These are phyloP conservation scores for Aspergillus candidus DNA, from an alignment of 2,329 filamentous ascomycete genomes.

Conservation along the genomic window DNA sequence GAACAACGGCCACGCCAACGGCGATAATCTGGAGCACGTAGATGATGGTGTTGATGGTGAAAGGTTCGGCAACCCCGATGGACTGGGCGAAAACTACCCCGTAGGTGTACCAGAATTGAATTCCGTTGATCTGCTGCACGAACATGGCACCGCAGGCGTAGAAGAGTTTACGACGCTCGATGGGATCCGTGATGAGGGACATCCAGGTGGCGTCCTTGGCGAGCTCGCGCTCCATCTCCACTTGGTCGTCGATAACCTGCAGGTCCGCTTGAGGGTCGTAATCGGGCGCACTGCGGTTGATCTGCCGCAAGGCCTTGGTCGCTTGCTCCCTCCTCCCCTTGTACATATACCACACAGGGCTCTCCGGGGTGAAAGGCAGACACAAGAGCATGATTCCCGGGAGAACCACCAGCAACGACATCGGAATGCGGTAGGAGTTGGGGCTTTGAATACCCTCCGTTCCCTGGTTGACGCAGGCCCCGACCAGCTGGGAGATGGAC, in stretches of 20 bases:
- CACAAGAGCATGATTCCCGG: slow-evolving; percentile 19
- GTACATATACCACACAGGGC: slow-evolving; percentile 28
- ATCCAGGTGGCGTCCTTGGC: slow-evolving; percentile 34
- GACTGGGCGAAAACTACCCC: slow-evolving; percentile 41
- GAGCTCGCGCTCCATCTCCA: slow-evolving; percentile 18
- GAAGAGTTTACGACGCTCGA: slow-evolving; percentile 44
- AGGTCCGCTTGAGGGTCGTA: slow-evolving; percentile 28
- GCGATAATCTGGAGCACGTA: slow-evolving; percentile 42
- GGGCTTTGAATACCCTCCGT: slow-evolving; percentile 18
- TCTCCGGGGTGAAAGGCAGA: slow-evolving; percentile 23
- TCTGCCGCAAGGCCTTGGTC: slow-evolving; percentile 26
- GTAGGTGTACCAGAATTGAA: slow-evolving; percentile 44
- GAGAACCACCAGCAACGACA: slow-evolving; percentile 21
- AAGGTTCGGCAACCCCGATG: slow-evolving; percentile 39
- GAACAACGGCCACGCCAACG: slow-evolving; percentile 35
- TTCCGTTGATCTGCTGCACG: slow-evolving; percentile 47
- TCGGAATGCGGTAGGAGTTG: slow-evolving; percentile 23
- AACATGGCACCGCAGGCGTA: slow-evolving; percentile 42
- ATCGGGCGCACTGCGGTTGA: slow-evolving; percentile 26
- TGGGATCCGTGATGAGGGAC: slow-evolving; percentile 38
- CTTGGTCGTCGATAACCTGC: slow-evolving; percentile 15
- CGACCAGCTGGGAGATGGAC: slow-evolving; percentile 24
- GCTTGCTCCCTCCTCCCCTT: slow-evolving; percentile 25
- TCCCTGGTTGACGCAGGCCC: slow-evolving; percentile 24
- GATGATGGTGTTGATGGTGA: slow-evolving; percentile 39